Evolutionary conservation across 169 alveolate genomes (phyloP).

Genomic region (Ichthyophthirius multifiliis): DNA sequence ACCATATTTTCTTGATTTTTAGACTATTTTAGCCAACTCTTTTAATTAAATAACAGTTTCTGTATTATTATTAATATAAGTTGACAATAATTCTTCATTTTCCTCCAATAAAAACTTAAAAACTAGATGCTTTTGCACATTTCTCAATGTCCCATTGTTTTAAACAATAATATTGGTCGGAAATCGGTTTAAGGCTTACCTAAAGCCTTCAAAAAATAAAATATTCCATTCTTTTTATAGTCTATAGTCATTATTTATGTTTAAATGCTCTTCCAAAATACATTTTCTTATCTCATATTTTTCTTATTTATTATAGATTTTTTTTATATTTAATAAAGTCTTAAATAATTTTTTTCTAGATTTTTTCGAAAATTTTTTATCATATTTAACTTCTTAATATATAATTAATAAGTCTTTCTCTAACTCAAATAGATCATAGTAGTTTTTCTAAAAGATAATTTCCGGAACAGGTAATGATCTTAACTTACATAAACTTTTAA

Average conservation of each 20-base stretch:
- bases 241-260: not conserved
- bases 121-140: not conserved
- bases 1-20: not conserved
- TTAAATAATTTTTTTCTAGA: not conserved
- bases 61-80: not conserved
- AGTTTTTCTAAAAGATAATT: not conserved
- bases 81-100: not conserved
- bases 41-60: not conserved
- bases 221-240: not conserved
- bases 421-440: no score
- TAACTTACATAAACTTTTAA: not conserved
- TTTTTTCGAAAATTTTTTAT: not conserved
- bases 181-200: not conserved
- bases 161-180: not conserved
- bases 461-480: not conserved
- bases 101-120: not conserved
- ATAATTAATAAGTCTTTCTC: no score
- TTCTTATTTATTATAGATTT: not conserved
- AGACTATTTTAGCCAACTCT: not conserved
- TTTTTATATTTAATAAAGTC: not conserved
- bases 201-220: not conserved
- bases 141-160: not conserved
- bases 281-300: not conserved
- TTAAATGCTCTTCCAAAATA: not conserved
- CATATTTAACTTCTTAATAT: not conserved